phyloP scores from a whole-genome alignment of 495 filamentous ascomycete species.

The Extremus antarcticus region DNA sequence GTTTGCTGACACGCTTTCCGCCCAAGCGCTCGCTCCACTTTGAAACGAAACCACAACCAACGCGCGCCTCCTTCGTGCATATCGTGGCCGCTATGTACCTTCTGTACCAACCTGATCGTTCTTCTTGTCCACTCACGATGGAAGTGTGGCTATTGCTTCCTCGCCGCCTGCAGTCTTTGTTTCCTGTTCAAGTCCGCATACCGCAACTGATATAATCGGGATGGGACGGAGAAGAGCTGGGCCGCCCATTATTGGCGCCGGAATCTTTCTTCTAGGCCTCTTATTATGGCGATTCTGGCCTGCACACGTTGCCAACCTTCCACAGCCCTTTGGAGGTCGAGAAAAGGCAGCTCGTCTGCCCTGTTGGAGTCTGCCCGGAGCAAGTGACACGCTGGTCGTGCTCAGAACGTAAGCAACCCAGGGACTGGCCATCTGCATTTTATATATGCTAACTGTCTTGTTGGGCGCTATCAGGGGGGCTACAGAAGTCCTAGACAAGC shows the following conservation, averaged over 20 bases:
- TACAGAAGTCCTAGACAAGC: constrained; percentile 1
- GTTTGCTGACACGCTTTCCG: too few species aligned
- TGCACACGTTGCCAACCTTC: background rate
- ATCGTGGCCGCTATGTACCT: too few species aligned
- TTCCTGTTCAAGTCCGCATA: background rate
- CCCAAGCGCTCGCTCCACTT: too few species aligned
- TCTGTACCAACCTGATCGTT: too few species aligned
- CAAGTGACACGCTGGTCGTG: background rate
- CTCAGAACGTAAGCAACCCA: background rate
- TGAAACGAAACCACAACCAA: too few species aligned
- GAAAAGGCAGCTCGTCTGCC: background rate
- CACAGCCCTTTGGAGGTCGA: background rate
- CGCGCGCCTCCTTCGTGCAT: too few species aligned
- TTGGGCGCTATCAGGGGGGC: background rate
- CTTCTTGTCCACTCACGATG: too few species aligned
- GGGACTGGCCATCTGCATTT: background rate
- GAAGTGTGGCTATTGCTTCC: background rate
- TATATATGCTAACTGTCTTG: background rate
- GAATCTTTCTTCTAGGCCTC: background rate
- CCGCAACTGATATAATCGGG: background rate
- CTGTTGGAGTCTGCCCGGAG: background rate
- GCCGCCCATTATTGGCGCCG: background rate
- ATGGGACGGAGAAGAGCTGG: background rate
- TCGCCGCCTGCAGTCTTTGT: background rate
- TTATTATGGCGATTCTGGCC: background rate